Evolutionary conservation across 257 asterid genomes (phyloP), one percentile per base, ranked within the genome.

Genomic region (Capsicum rhomboideum): DNA sequence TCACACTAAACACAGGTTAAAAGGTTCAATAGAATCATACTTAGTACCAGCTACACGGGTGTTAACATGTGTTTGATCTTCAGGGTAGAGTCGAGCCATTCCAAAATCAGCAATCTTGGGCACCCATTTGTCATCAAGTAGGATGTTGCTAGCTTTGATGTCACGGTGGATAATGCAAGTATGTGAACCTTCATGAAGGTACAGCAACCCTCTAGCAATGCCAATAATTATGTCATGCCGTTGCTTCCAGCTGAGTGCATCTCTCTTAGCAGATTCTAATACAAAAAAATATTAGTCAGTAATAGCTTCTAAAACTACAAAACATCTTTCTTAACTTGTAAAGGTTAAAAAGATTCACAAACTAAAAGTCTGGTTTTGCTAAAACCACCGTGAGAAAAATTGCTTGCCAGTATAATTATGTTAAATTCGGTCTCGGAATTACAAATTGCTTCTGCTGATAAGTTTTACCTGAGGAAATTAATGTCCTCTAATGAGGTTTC

Each of bases 91-190:
- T 80, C 99, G 94, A 4, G 99, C 99, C 93, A 95, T 86, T 84
- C 99, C 99, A 82, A 95, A 95, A 90, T 95, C 98, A 44, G 99
- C 99, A 85, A 97, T 97, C 89, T 97, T 97, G 42, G 99, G 95
- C 59, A 86, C 92, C 95, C 97, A 95, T 78, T 92, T 94, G 26
- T 94, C 97, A 80, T 95, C 99, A 16, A 95, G 92, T 77, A 95
- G 87, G 90, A 95, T 92, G 86, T 95, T 95, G 91, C 99, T 94
- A 67, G 93, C 96, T 87, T 97, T 97, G 88, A 97, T 93, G 87
- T 97, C 99, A 10, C 99, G 93, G 85, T 97, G 99, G 52, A 97
- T 93, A 83, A 97, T 93, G 88, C 90, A 83, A 53, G 86, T 85
- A 58, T 90, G 99, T 28, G 99, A 92, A 84, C 92, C 97, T 82